Evolutionary conservation across 805 yeast genomes (phyloP), one percentile per base, ranked within the genome.

Genomic region (Ogataea glucozyma): DNA sequence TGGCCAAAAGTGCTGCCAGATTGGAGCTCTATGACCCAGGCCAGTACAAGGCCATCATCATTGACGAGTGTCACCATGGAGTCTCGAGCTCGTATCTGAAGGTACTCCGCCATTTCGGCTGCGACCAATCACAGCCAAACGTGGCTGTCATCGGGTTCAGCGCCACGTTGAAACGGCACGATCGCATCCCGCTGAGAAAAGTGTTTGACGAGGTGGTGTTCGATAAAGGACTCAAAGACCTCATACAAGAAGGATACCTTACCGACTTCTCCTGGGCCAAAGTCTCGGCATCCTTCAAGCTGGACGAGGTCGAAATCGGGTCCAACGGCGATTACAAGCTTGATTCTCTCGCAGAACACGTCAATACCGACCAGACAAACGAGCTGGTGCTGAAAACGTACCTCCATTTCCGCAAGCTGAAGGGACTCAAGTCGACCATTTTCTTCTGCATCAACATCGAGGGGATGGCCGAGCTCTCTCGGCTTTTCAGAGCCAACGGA

Each of bases 61-160:
- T 90, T 2, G 98, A 90, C 64, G 98, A 90, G 60, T 95, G 96
- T 30, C 98, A 90, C 58, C 97, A 90, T 62, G 83, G 95, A 0
- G 85, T 86, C 1, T 88, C 96, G 0, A 57, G 61, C 12, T 72
- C 89, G 1, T 91, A 90, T 67, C 33, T 64, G 13, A 70, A 72
- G 22, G 71, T 89, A 1, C 59, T 88, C 40, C 60, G 69, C 3
- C 71, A 86, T 54, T 88, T 90, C 53, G 67, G 69, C 0, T 82
- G 83, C 6, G 53, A 61, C 29, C 54, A 57, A 1, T 51, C 65
- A 0, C 59, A 67, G 0, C 66, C 78, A 43, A 64, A 65, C 0
- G 70, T 83, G 2, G 75, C 79, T 1, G 77, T 88, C 0, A 69
- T 88, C 12, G 97, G 98, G 2, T 88, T 91, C 52, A 83, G 95